Conservation (phyloP, 2,329 filamentous ascomycete species). For the Graphilbum fragrans region DNA sequence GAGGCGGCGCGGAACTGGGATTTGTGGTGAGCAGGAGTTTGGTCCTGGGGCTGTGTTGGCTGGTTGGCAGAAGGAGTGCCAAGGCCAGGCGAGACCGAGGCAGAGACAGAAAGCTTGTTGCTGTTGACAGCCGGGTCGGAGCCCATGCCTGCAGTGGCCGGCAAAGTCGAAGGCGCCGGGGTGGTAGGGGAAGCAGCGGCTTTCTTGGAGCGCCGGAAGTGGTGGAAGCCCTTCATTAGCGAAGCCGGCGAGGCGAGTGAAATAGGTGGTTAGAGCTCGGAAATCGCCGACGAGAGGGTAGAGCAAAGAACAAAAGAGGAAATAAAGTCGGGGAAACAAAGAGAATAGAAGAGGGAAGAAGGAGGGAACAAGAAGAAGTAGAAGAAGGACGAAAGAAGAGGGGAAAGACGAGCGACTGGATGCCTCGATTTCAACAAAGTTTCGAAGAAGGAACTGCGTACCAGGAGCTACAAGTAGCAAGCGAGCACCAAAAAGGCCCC, state of each 20-base stretch:
- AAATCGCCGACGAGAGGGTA: not conserved
- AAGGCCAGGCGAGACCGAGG: not conserved
- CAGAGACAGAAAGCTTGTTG: not conserved
- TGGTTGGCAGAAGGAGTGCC: too few relatives aligned
- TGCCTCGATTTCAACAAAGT: too few relatives aligned
- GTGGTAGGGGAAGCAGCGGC: constrained; percentile 2
- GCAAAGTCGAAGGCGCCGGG: not conserved
- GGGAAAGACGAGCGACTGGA: too few relatives aligned
- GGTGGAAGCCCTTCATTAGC: constrained; percentile 18
- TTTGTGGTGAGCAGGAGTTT: not conserved
- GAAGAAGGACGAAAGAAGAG: not conserved
- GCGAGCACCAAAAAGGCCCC: too few relatives aligned
- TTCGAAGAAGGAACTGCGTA: too few relatives aligned
- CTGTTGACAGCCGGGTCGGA: not conserved
- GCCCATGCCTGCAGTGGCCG: not conserved
- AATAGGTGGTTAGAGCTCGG: not conserved
- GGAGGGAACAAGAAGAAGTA: not conserved
- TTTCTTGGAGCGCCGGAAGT: constrained; percentile 19
- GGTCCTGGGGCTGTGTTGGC: not conserved
- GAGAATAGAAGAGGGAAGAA: not conserved
- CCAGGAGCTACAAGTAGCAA: too few relatives aligned
- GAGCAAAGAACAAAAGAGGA: not conserved
- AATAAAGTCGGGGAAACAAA: not conserved
- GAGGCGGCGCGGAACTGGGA: constrained; percentile 1
- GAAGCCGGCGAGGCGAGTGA: not conserved